A percentile compares a stretch with the other conserved stretches of the same genome.
Conservation (phyloP, 2,329 filamentous ascomycete genomes). For the Ophiostoma tasmaniense region DNA sequence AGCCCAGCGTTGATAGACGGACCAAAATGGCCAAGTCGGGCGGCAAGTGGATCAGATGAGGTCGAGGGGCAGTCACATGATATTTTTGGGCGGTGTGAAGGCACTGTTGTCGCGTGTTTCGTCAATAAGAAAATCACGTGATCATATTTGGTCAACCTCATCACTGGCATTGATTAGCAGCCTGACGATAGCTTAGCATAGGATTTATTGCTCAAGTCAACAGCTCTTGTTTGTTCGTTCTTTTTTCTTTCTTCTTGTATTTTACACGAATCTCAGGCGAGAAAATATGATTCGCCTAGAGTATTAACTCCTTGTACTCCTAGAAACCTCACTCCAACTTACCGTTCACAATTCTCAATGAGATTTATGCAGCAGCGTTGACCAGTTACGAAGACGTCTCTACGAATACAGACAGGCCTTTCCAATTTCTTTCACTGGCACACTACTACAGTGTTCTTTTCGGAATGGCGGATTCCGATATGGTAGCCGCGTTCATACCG, state of each 20-base stretch:
- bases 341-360: neutral
- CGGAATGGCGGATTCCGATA: conserved; percentile 47
- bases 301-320: neutral
- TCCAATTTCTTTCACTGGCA: neutral
- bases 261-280: neutral
- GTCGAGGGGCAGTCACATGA: conserved; percentile 4
- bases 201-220: neutral
- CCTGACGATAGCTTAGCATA: neutral
- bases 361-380: neutral
- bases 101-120: neutral
- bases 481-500: conserved; percentile 59
- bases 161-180: neutral
- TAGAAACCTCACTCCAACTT: neutral
- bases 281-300: neutral
- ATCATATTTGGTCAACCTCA: neutral
- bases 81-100: neutral
- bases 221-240: neutral
- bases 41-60: neutral
- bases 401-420: neutral
- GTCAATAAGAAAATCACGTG: neutral
- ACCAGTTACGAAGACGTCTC: neutral
- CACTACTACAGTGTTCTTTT: neutral
- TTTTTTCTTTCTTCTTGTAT: too few species aligned
- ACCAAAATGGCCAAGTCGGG: neutral
- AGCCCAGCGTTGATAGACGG: neutral